A percentile compares a stretch with the other conserved stretches of the same genome.
These are phyloP conservation scores for Scheffersomyces ergatensis DNA, from an alignment of 805 yeast genomes.

Conservation along the genomic window DNA sequence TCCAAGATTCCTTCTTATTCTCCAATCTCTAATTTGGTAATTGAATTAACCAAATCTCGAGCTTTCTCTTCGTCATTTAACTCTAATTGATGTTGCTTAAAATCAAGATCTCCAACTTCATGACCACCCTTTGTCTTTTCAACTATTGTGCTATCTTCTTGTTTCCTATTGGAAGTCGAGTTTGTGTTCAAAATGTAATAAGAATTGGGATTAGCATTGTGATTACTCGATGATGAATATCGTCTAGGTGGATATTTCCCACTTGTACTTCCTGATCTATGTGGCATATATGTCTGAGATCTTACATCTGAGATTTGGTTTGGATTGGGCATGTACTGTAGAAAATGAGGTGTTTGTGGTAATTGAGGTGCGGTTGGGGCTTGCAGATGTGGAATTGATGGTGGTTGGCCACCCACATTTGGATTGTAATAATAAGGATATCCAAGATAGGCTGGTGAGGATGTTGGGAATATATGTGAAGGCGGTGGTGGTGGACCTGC, in stretches of 20 bases:
- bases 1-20: background rate
- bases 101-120: background rate
- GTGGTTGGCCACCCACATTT: too few relatives aligned
- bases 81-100: constrained; percentile 1
- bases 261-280: background rate
- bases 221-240: too few relatives aligned
- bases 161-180: background rate
- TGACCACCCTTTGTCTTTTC: background rate
- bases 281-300: background rate
- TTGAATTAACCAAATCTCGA: constrained; percentile 25
- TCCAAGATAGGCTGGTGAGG: constrained; percentile 1
- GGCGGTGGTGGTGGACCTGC: too few relatives aligned
- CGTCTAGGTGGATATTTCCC: background rate
- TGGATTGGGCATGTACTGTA: background rate
- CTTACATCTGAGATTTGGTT: background rate
- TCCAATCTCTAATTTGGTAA: constrained; percentile 6
- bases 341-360: background rate
- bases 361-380: background rate
- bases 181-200: background rate
- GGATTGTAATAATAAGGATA: constrained; percentile 10
- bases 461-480: background rate
- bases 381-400: background rate
- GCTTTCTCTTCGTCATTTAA: constrained; percentile 27
- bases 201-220: too few relatives aligned
- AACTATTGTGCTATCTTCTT: background rate